Evolutionary conservation across 306 rosid species (phyloP).

Genomic region (Castanea mollissima): DNA sequence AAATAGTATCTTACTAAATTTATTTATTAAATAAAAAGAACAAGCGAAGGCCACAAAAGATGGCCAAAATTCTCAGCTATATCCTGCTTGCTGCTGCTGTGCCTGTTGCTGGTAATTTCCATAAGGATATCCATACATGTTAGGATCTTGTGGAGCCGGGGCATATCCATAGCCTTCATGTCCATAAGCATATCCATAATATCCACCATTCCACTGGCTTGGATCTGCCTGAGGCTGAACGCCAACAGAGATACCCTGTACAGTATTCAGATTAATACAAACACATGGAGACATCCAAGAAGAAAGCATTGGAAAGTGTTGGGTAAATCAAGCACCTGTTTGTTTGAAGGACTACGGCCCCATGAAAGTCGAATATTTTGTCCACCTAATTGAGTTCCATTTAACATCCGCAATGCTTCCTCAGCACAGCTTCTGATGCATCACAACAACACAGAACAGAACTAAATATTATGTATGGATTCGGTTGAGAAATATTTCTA

Average conservation of each 20-base stretch:
- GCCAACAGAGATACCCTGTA: neutral
- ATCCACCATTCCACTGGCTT: conserved; percentile 76
- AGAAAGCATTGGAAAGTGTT: neutral
- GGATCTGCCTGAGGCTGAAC: conserved; percentile 62
- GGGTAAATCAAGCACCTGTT: conserved; percentile 55
- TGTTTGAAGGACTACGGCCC: conserved; percentile 98
- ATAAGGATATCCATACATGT: conserved; percentile 70
- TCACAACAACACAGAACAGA: conserved; percentile 2
- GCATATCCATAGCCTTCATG: conserved; percentile 82
- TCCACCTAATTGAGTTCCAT: conserved; percentile 77
- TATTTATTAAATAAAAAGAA: neutral
- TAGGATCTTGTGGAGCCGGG: conserved; percentile 83
- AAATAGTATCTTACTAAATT: conserved; percentile 23
- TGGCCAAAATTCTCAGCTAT: conserved; percentile 40
- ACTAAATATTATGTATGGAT: neutral
- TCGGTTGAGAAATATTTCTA: neutral
- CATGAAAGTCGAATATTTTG: conserved; percentile 91
- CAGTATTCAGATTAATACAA: neutral
- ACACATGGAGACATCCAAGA: neutral
- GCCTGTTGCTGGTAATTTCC: conserved; percentile 75
- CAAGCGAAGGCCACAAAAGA: conserved; percentile 11
- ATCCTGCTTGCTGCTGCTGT: conserved; percentile 79
- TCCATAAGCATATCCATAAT: conserved; percentile 77
- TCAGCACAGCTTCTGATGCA: conserved; percentile 78
- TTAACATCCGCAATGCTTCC: conserved; percentile 65